Conservation (phyloP, 2,329 filamentous ascomycete genomes). For the Meredithiella fracta region DNA sequence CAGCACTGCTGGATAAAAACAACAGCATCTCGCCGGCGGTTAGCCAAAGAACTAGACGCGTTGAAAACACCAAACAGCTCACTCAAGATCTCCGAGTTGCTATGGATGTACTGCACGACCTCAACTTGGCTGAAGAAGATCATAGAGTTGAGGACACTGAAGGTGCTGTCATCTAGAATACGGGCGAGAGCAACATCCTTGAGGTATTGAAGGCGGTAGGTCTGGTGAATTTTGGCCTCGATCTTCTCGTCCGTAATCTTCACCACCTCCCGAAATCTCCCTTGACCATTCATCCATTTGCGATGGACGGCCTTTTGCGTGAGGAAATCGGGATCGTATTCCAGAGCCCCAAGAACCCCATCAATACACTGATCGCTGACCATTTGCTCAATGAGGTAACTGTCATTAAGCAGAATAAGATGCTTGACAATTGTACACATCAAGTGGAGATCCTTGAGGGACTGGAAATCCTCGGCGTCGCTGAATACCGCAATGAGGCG, state of each 20-base stretch:
- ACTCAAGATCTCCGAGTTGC: slow-evolving; percentile 58
- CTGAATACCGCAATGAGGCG: slow-evolving; percentile 76
- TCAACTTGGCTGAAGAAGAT: slow-evolving; percentile 99
- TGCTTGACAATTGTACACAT: slow-evolving; percentile 98
- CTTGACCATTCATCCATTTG: slow-evolving; percentile 76
- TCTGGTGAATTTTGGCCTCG: slow-evolving; percentile 84
- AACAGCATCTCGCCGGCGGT: slow-evolving; percentile 82
- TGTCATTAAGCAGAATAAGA: slow-evolving; percentile 87
- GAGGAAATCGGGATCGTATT: slow-evolving; percentile 97
- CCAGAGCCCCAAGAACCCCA: slow-evolving; percentile 84
- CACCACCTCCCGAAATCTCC: slow-evolving; percentile 91
- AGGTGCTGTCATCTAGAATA: slow-evolving; percentile 93
- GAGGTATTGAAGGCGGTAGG: slow-evolving; percentile 86
- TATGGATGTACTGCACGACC: slow-evolving; percentile 87
- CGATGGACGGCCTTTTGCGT: slow-evolving; percentile 95
- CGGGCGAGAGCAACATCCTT: slow-evolving; percentile 96
- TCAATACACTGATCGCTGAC: slow-evolving; percentile 79
- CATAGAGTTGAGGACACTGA: slow-evolving; percentile 89
- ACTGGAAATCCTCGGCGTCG: slow-evolving; percentile 82
- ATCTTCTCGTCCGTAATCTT: slow-evolving; percentile 71
- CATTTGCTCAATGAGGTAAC: slow-evolving; percentile 79
- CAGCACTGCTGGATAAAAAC: slow-evolving; percentile 95
- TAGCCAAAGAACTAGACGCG: slow-evolving; percentile 43
- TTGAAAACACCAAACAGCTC: slow-evolving; percentile 81
- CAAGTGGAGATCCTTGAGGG: slow-evolving; percentile 68